These are phyloP conservation scores for Coemansia sp. DNA, from an alignment of 192 early-diverging fungal species.

Conservation along the genomic window DNA sequence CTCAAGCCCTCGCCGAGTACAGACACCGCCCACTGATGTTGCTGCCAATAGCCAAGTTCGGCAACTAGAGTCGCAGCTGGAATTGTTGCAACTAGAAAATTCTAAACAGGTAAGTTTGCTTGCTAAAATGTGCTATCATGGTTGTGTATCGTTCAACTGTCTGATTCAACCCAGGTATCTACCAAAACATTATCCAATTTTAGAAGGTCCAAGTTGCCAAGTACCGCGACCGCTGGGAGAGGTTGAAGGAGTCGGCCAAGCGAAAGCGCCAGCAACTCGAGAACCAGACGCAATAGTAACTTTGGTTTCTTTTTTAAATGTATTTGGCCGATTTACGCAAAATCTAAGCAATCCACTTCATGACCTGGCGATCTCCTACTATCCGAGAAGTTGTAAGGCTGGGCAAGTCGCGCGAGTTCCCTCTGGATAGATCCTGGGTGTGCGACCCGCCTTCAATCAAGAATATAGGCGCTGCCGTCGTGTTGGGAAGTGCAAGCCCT, in stretches of 20 bases:
- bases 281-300: slow-evolving; percentile 15
- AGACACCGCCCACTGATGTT: background rate
- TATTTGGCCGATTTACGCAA: background rate
- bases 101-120: slow-evolving; percentile 40
- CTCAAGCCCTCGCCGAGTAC: slow-evolving; percentile 12
- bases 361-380: slow-evolving; percentile 17
- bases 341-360: slow-evolving; percentile 27
- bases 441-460: slow-evolving; percentile 31
- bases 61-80: slow-evolving; percentile 38
- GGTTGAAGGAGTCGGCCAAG: slow-evolving; percentile 55
- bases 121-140: background rate
- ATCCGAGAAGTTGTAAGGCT: slow-evolving; percentile 20
- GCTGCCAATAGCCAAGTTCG: slow-evolving; percentile 8
- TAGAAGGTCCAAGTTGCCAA: slow-evolving; percentile 47
- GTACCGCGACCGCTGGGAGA: slow-evolving; percentile 56
- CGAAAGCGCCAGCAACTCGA: slow-evolving; percentile 51
- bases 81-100: slow-evolving; percentile 34
- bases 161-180: background rate
- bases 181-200: background rate
- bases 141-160: background rate
- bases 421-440: slow-evolving; percentile 19
- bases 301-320: background rate
- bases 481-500: slow-evolving; percentile 25
- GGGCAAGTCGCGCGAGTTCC: slow-evolving; percentile 13
- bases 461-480: slow-evolving; percentile 22